Evolutionary conservation across 345 rosid genomes (phyloP).

Genomic region (Erodium maritimum): DNA sequence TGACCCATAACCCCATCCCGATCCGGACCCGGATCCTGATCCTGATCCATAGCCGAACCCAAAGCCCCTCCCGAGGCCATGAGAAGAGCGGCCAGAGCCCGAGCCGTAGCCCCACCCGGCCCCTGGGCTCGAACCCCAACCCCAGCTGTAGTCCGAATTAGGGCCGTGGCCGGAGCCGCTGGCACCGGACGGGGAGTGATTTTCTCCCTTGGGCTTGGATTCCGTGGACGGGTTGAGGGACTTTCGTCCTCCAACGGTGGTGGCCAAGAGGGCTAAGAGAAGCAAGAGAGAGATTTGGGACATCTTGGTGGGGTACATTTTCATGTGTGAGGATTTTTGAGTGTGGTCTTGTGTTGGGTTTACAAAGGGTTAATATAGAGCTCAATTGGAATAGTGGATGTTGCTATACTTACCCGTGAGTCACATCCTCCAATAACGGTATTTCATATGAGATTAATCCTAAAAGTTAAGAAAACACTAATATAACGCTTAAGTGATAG

Average conservation of each 20-base stretch:
- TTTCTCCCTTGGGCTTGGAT: conserved; percentile 10
- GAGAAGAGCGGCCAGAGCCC: conserved; percentile 61
- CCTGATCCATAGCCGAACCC: conserved; percentile 71
- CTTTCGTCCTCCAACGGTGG: not conserved
- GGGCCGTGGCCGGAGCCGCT: conserved; percentile 67
- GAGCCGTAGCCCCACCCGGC: conserved; percentile 83
- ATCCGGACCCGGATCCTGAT: conserved; percentile 58
- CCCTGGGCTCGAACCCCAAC: conserved; percentile 71
- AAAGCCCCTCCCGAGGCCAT: conserved; percentile 60
- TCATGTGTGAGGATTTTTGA: no score
- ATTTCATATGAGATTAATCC: no score
- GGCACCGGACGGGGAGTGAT: conserved; percentile 31
- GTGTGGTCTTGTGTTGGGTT: no score
- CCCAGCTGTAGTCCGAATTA: conserved; percentile 74
- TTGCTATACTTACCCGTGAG: no score
- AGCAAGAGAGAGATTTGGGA: no score
- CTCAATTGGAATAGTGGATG: no score
- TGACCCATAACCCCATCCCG: conserved; percentile 60
- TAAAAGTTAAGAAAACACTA: no score
- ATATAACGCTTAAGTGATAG: no score
- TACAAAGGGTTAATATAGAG: no score
- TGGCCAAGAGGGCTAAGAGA: no score
- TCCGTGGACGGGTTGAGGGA: conserved; percentile 9
- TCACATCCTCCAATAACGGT: no score
- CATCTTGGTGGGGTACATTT: no score